These are phyloP conservation scores for Aspergillus ibericus DNA, from an alignment of 2,329 filamentous ascomycete genomes.

Conservation along the genomic window DNA sequence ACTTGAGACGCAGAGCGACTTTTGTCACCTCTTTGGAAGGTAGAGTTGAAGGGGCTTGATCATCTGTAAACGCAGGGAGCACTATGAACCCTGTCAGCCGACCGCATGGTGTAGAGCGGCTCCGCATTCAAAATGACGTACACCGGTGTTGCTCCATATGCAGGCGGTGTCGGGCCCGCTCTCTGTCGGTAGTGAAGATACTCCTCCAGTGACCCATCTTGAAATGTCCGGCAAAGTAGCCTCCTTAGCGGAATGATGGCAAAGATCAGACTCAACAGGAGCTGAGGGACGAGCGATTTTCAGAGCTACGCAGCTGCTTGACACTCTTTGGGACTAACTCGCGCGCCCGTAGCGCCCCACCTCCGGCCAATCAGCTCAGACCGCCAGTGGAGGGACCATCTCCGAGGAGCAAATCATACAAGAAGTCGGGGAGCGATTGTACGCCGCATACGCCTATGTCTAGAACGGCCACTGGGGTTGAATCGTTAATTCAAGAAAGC, in stretches of 20 bases:
- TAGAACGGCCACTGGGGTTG: slow-evolving; percentile 26
- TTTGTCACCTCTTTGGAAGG: slow-evolving; percentile 81
- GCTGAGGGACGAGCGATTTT: not conserved
- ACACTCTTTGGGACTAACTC: not conserved
- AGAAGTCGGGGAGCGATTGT: not conserved
- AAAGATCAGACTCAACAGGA: not conserved
- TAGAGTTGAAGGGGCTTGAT: slow-evolving; percentile 60
- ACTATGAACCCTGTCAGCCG: slow-evolving; percentile 32
- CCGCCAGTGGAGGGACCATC: not conserved
- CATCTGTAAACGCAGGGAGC: slow-evolving; percentile 42
- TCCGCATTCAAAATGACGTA: slow-evolving; percentile 32
- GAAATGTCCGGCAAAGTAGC: not conserved
- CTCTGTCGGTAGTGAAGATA: slow-evolving; percentile 31
- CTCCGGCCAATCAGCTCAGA: not conserved
- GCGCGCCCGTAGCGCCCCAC: slow-evolving; percentile 3
- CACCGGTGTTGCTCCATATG: slow-evolving; percentile 42
- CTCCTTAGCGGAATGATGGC: not conserved
- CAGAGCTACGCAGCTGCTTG: not conserved
- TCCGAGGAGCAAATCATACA: not conserved
- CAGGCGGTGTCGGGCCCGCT: slow-evolving; percentile 31
- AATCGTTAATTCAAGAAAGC: slow-evolving; percentile 25
- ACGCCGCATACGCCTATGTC: slow-evolving; percentile 9
- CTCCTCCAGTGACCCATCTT: slow-evolving; percentile 42
- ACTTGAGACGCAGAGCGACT: slow-evolving; percentile 82
- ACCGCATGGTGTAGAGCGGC: slow-evolving; percentile 4